These are phyloP conservation scores for Euphorbia tirucalli DNA, from an alignment of 345 rosid species.

Conservation along the genomic window DNA sequence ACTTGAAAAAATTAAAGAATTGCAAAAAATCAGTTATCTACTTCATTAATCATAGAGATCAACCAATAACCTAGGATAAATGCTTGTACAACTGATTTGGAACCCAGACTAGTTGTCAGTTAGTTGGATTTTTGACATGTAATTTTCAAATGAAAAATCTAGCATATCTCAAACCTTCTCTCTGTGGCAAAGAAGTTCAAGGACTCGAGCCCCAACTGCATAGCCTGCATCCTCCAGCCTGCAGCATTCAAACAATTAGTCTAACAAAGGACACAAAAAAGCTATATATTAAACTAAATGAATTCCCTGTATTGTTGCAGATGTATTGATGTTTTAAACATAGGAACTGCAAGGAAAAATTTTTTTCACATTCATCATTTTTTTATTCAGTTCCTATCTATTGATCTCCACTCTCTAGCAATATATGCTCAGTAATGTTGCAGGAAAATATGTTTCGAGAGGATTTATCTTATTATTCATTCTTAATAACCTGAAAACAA, in stretches of 20 bases:
- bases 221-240: constrained; percentile 98
- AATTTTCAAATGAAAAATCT: not conserved
- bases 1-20: not conserved
- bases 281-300: not conserved
- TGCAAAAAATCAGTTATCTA: not conserved
- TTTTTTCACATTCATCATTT: not conserved
- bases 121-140: not conserved
- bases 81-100: not conserved
- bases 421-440: not conserved
- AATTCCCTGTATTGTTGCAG: not conserved
- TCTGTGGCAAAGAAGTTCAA: constrained; percentile 87
- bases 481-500: not conserved
- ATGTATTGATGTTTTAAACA: not conserved
- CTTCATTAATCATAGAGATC: not conserved
- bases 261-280: not conserved
- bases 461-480: not conserved
- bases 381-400: not conserved
- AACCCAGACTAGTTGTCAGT: not conserved
- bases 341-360: not conserved
- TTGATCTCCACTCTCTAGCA: not conserved
- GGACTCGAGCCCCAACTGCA: constrained; percentile 83
- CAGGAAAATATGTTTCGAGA: not conserved
- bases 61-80: not conserved
- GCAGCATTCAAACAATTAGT: constrained; percentile 14
- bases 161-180: constrained; percentile 52